Percentiles rank a stretch among this genome's conserved stretches.
phyloP scores from a whole-genome alignment of 1,284 basidiomycete species.

The Puccinia polysora region DNA sequence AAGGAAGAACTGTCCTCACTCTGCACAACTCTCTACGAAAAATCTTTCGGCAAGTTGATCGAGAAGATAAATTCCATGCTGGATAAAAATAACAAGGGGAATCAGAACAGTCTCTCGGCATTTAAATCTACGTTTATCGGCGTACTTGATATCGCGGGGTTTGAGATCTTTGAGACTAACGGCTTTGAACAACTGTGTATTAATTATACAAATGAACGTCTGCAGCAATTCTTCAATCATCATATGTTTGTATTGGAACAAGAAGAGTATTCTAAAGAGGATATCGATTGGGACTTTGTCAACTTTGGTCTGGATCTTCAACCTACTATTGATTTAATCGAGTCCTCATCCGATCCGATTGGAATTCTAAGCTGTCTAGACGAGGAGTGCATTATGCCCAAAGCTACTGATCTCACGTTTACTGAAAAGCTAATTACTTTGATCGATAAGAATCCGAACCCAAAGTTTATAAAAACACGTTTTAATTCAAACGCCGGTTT shows the following conservation, averaged over 20 bases:
- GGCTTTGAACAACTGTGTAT: slow-evolving; percentile 97
- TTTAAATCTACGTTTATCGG: slow-evolving; percentile 94
- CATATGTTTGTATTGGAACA: slow-evolving; percentile 99
- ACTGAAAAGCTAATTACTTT: slow-evolving; percentile 80
- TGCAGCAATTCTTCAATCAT: slow-evolving; percentile 65
- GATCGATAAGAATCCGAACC: slow-evolving; percentile 54
- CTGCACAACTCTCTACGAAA: slow-evolving; percentile 96
- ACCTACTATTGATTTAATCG: slow-evolving; percentile 97
- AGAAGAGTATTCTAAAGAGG: slow-evolving; percentile 94
- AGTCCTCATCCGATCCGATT: slow-evolving; percentile 65
- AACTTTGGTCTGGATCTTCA: slow-evolving; percentile 97
- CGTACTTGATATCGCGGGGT: slow-evolving; percentile 97
- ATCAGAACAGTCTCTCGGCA: slow-evolving; percentile 31
- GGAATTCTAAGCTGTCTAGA: slow-evolving; percentile 91
- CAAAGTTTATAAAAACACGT: slow-evolving; percentile 79
- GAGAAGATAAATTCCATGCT: slow-evolving; percentile 91
- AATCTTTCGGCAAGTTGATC: slow-evolving; percentile 87
- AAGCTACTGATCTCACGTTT: slow-evolving; percentile 90
- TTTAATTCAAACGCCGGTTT: slow-evolving; percentile 79
- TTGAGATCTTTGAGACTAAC: slow-evolving; percentile 72
- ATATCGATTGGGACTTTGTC: slow-evolving; percentile 97
- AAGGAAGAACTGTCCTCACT: slow-evolving; percentile 85
- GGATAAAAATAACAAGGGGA: slow-evolving; percentile 70
- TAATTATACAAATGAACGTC: slow-evolving; percentile 69
- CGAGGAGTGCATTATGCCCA: slow-evolving; percentile 99